These are phyloP conservation scores for Colletotrichum sp. DNA, from an alignment of 2,329 filamentous ascomycete genomes.

Conservation along the genomic window DNA sequence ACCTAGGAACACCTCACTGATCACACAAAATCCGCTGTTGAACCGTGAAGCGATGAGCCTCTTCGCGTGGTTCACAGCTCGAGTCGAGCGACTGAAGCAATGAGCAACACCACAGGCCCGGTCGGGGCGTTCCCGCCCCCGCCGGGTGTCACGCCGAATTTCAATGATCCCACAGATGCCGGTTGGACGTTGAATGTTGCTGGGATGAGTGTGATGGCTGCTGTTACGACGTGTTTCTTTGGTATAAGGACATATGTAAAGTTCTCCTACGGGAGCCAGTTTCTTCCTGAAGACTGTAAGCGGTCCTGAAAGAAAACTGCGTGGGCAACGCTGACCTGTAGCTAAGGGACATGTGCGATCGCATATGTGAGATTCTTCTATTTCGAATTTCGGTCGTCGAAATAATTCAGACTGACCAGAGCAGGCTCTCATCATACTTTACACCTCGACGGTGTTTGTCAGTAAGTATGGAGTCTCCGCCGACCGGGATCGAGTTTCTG, in stretches of 20 bases:
- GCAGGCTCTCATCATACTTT: neutral
- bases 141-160: slow-evolving; percentile 25
- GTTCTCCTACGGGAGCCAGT: neutral
- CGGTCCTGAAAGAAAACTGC: neutral
- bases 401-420: neutral
- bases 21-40: neutral
- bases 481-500: neutral
- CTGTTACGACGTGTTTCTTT: slow-evolving; percentile 17
- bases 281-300: slow-evolving; percentile 12
- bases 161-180: slow-evolving; percentile 23
- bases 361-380: neutral
- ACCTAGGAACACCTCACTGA: neutral
- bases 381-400: neutral
- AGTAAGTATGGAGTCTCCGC: neutral
- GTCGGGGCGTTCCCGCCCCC: slow-evolving; percentile 25
- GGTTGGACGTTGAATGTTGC: slow-evolving; percentile 17
- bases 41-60: slow-evolving; percentile 4
- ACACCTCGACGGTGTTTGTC: slow-evolving; percentile 1
- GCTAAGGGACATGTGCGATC: slow-evolving; percentile 6
- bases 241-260: slow-evolving; percentile 24
- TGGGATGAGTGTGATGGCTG: slow-evolving; percentile 19
- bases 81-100: neutral
- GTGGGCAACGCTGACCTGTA: neutral
- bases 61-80: neutral
- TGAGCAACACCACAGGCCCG: slow-evolving; percentile 10